phyloP scores from a whole-genome alignment of 768 basidiomycete species.

The Leccinellum rugosiceps region DNA sequence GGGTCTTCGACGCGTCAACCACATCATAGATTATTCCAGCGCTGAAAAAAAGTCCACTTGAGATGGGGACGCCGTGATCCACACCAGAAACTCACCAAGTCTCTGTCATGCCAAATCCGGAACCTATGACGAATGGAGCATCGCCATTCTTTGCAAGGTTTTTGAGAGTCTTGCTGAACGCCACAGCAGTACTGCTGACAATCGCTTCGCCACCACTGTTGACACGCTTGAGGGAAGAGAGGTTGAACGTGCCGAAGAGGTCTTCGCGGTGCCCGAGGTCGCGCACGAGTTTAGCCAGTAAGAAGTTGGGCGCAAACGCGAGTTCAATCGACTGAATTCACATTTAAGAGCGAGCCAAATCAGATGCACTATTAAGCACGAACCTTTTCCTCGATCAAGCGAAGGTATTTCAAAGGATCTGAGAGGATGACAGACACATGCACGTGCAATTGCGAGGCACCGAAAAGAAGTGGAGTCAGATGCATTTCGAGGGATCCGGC shows the following conservation, averaged over 20 bases:
- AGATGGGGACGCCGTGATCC: too few species aligned
- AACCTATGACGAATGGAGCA: slow-evolving; percentile 17
- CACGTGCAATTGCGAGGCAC: slow-evolving; percentile 16
- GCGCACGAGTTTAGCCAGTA: neutral
- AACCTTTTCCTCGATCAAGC: neutral
- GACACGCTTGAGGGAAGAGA: slow-evolving; percentile 13
- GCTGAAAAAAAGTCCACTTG: neutral
- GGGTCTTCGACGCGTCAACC: slow-evolving; percentile 5
- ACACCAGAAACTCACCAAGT: neutral
- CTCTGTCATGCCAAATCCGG: slow-evolving; percentile 27
- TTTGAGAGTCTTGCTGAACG: neutral
- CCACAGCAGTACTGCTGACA: neutral
- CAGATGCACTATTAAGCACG: too few species aligned
- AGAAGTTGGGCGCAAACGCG: neutral
- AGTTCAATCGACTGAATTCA: neutral
- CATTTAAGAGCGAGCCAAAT: too few species aligned
- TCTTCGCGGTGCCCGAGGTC: slow-evolving; percentile 6
- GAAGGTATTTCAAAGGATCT: slow-evolving; percentile 7
- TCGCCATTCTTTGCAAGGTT: slow-evolving; percentile 7
- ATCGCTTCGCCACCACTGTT: neutral
- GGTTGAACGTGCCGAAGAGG: slow-evolving; percentile 25
- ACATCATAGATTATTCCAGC: neutral
- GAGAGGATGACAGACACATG: slow-evolving; percentile 14
- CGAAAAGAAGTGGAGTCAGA: slow-evolving; percentile 31
- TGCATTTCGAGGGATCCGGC: slow-evolving; percentile 38